Evolutionary conservation across 1,139 yeast species (phyloP), one percentile per base, ranked within the genome.

Genomic region (Eremothecium gossypii): DNA sequence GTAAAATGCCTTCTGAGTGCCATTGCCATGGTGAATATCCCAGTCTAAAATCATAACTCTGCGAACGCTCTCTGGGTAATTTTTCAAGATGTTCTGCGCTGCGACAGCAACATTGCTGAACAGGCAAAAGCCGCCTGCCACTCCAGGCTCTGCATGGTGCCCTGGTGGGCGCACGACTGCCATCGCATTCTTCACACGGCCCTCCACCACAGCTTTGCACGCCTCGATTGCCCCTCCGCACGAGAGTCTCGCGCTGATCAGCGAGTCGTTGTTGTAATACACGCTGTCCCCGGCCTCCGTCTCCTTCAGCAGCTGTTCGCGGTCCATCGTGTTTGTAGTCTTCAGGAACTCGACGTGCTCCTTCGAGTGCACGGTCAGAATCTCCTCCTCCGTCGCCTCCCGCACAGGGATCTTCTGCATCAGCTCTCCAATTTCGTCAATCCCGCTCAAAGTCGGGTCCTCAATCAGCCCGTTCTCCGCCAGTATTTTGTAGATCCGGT

Each of bases 161-260:
- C 99, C 99, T 0, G 99, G 99, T 1, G 99, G 99, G 50, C 99
- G 76, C 10, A 93, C 96, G 10, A 93, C 85, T 0, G 98, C 99
- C 44, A 93, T 61, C 0, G 96, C 82, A 60, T 93, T 93, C 58
- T 87, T 87, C 27, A 89, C 97, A 45, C 72, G 69, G 1, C 96
- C 95, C 60, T 89, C 97, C 8, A 91, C 83, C 13, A 93, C 98
- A 0, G 97, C 96, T 52, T 79, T 78, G 61, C 97, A 89, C 0
- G 96, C 95, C 61, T 91, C 98, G 41, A 93, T 91, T 27, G 95
- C 81, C 27, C 98, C 97, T 43, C 99, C 99, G 61, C 97, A 91
- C 11, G 96, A 83, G 32, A 93, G 70, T 60, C 83, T 82, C 1
- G 98, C 98, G 43, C 95, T 83, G 38, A 83, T 69, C 51, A 73